Evolutionary conservation across 306 rosid genomes (phyloP).

Genomic region (Herpetospermum pedunculosum): DNA sequence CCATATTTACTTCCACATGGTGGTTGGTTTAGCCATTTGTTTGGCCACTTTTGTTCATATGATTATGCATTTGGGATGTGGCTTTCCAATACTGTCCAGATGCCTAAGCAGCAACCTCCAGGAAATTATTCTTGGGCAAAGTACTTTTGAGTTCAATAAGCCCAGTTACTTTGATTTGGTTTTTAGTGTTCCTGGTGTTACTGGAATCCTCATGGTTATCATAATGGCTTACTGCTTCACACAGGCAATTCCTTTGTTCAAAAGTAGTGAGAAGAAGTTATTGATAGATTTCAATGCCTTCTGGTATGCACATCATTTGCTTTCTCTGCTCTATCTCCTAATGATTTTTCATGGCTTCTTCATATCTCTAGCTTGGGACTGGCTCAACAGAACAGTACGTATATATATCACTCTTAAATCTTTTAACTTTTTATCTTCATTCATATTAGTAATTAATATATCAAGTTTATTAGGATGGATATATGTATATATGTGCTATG

Average conservation of each 20-base stretch:
- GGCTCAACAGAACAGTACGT: conserved; percentile 37
- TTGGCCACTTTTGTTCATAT: conserved; percentile 34
- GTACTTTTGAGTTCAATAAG: conserved; percentile 22
- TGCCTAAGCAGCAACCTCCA: conserved; percentile 19
- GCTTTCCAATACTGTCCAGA: conserved; percentile 33
- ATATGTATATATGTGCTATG: too few relatives aligned
- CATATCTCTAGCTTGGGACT: conserved; percentile 33
- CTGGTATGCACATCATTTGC: conserved; percentile 63
- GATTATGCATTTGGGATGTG: conserved; percentile 31
- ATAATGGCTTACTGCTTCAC: conserved; percentile 44
- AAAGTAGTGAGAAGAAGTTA: conserved; percentile 24
- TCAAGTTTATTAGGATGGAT: too few relatives aligned
- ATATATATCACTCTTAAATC: neutral
- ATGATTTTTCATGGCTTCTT: conserved; percentile 41
- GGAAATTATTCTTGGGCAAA: conserved; percentile 3
- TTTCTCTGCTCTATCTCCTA: conserved; percentile 31
- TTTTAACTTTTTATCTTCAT: neutral
- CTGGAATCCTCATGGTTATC: conserved; percentile 42
- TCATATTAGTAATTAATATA: too few relatives aligned
- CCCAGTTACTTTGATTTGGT: conserved; percentile 23
- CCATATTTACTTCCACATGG: conserved; percentile 39
- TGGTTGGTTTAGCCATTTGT: conserved; percentile 31
- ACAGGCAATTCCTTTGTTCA: conserved; percentile 35
- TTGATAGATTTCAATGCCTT: conserved; percentile 52
- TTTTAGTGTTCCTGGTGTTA: conserved; percentile 25